A percentile compares a stretch with the other conserved stretches of the same genome.
Evolutionary conservation across 2,329 filamentous ascomycete species (phyloP).

Genomic region (Aspergillus neotritici): DNA sequence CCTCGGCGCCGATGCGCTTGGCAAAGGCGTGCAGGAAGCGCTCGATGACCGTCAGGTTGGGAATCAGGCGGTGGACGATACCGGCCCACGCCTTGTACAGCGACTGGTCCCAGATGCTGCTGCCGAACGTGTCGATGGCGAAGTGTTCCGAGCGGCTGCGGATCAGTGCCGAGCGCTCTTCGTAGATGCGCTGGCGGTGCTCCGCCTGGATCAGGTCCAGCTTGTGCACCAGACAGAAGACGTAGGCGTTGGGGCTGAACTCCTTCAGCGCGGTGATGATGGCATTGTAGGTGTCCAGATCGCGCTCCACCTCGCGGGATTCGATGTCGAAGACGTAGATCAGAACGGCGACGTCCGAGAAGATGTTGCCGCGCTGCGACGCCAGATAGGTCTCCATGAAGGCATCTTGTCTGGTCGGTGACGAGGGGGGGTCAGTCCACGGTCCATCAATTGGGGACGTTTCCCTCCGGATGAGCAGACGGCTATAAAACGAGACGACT

Average conservation of each 20-base stretch:
- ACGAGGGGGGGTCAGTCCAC: not conserved
- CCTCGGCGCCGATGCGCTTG: slow-evolving; percentile 81
- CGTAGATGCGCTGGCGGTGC: slow-evolving; percentile 73
- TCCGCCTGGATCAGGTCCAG: slow-evolving; percentile 89
- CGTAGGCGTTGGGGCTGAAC: slow-evolving; percentile 71
- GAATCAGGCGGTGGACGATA: slow-evolving; percentile 97
- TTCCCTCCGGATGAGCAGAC: not conserved
- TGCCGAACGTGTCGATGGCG: slow-evolving; percentile 81
- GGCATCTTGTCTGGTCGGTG: slow-evolving; percentile 70
- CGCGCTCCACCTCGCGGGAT: slow-evolving; percentile 86
- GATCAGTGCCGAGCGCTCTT: slow-evolving; percentile 73
- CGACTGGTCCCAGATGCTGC: slow-evolving; percentile 97
- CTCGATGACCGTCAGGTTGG: slow-evolving; percentile 84
- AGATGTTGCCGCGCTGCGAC: slow-evolving; percentile 91
- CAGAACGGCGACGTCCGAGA: slow-evolving; percentile 89
- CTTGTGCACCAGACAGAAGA: slow-evolving; percentile 97
- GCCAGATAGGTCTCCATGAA: slow-evolving; percentile 99
- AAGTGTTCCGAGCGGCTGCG: slow-evolving; percentile 67
- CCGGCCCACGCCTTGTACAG: slow-evolving; percentile 97
- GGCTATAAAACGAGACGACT: not conserved
- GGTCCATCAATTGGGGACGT: not conserved
- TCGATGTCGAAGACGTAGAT: slow-evolving; percentile 99
- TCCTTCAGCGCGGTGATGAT: slow-evolving; percentile 85
- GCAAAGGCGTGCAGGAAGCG: slow-evolving; percentile 76
- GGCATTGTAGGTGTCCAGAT: slow-evolving; percentile 84